Percentiles rank a stretch among this genome's conserved stretches.
Conservation (phyloP, 257 asterid species). For the Nicotiana undulata region DNA sequence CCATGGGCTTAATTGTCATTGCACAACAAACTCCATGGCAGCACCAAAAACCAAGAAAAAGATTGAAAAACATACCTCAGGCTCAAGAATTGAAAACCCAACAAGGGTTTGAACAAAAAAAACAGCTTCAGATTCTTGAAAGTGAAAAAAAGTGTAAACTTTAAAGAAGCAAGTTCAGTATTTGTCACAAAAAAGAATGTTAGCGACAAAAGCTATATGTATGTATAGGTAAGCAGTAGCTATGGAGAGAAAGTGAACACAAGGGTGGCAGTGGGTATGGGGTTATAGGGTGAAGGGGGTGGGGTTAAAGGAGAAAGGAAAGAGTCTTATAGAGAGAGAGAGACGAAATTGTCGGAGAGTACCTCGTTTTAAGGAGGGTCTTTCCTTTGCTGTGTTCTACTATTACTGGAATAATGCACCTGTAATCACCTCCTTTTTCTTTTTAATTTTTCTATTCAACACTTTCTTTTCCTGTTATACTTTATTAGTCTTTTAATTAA, state of each 20-base stretch:
- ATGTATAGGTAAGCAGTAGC: neutral
- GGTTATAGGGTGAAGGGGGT: neutral
- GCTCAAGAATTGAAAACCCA: constrained; percentile 1
- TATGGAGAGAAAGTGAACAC: neutral
- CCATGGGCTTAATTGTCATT: neutral
- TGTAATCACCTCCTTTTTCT: neutral
- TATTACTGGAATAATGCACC: neutral
- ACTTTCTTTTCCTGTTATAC: neutral
- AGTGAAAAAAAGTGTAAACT: neutral
- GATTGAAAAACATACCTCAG: neutral
- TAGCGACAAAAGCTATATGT: neutral
- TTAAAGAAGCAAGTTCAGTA: neutral
- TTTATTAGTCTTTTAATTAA: neutral
- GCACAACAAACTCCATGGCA: neutral
- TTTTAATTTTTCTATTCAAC: neutral
- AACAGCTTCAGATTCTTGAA: neutral
- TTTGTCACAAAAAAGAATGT: neutral
- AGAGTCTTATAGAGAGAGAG: neutral
- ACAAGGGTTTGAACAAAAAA: constrained; percentile 1
- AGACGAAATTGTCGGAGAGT: constrained; percentile 2
- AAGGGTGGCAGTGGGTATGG: neutral
- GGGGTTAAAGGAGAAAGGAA: neutral
- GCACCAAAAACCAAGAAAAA: neutral
- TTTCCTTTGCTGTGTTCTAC: neutral
- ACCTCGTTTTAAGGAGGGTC: constrained; percentile 5